Conservation (phyloP, 83 land plant species). For the Larix sibirica region DNA sequence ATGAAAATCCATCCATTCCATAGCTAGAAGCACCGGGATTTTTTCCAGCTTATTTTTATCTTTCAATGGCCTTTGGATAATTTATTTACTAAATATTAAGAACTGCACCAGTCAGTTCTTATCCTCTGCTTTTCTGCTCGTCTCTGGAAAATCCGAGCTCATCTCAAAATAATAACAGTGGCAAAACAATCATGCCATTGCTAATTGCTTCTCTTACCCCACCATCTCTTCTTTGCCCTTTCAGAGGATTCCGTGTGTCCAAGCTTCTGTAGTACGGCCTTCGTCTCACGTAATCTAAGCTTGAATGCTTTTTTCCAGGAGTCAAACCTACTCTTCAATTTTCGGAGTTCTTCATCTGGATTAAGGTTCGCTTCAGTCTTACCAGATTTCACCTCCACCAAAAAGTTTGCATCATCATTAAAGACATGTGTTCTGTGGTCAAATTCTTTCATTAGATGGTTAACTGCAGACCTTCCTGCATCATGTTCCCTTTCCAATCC, state of each 20-base stretch:
- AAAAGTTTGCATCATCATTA: constrained; percentile 74
- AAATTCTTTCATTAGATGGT: constrained; percentile 69
- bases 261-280: constrained; percentile 65
- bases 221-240: constrained; percentile 72
- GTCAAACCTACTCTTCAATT: constrained; percentile 68
- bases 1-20: too few species aligned
- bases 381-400: constrained; percentile 73
- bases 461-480: constrained; percentile 46
- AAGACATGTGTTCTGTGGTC: constrained; percentile 78
- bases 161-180: background rate
- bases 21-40: too few species aligned
- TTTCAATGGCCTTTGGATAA: too few species aligned
- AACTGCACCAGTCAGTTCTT: too few species aligned
- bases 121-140: too few species aligned
- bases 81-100: too few species aligned
- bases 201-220: constrained; percentile 57
- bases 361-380: constrained; percentile 40
- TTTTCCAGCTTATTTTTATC: too few species aligned
- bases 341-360: constrained; percentile 76
- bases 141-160: too few species aligned
- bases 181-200: background rate
- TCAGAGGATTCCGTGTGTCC: constrained; percentile 55
- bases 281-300: constrained; percentile 78
- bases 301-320: constrained; percentile 91
- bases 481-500: constrained; percentile 38